A percentile compares a stretch with the other conserved stretches of the same genome.
phyloP scores from a whole-genome alignment of 768 basidiomycete species.

The Amanita brunnescens region DNA sequence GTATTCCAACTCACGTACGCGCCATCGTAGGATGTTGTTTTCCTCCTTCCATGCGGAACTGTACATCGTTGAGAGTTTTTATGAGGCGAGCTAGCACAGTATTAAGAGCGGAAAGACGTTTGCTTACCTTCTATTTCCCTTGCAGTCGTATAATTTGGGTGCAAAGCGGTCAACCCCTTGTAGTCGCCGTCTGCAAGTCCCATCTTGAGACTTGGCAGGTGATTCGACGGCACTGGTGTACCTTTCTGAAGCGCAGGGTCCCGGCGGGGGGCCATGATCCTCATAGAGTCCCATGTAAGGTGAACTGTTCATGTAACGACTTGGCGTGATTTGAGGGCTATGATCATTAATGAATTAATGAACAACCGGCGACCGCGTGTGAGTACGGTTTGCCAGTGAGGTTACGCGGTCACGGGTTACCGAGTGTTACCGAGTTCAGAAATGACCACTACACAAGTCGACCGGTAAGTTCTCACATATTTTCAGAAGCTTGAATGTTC shows the following conservation, averaged over 20 bases:
- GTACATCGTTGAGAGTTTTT: constrained; percentile 53
- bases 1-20: constrained; percentile 80
- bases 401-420: background rate
- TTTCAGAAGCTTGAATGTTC: background rate
- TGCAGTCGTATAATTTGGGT: constrained; percentile 30
- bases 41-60: constrained; percentile 68
- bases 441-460: background rate
- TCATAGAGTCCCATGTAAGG: constrained; percentile 7
- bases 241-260: constrained; percentile 22
- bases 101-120: background rate
- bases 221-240: constrained; percentile 71
- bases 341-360: background rate
- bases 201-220: constrained; percentile 55
- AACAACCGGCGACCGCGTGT: no score
- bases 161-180: constrained; percentile 27
- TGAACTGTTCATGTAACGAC: background rate
- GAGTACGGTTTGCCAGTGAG: no score
- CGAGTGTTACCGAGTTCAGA: background rate
- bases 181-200: constrained; percentile 32
- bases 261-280: constrained; percentile 19
- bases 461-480: background rate
- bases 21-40: constrained; percentile 69
- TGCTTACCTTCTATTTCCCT: constrained; percentile 56
- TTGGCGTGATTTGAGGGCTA: background rate
- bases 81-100: constrained; percentile 44